Base-by-base conservation (phyloP, 2,329 filamentous ascomycete species). In the Cryphonectria parasitica region DNA sequence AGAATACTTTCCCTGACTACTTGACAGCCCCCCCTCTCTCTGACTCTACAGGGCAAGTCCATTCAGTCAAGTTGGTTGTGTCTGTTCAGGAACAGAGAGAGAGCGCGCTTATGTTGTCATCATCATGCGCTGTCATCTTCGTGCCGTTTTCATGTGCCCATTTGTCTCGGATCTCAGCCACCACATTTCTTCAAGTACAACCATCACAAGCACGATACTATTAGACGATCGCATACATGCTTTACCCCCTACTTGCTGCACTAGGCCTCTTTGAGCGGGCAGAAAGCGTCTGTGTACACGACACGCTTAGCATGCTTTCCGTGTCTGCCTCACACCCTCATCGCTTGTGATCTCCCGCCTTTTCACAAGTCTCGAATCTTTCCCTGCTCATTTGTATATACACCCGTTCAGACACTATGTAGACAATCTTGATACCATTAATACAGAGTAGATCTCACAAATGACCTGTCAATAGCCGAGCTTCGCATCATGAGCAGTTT, bases 81-180 rank as follows among this genome's bases (percentile, higher is more conserved):
- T 3, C 52, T 28, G 25, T 58, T 58, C 54, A 58, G 25, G 13
- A 34, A 31, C 54, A 34, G 28, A 58, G 54, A 19, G 54, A 19
- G 13, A 22, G 25, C 13, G 15, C 1, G 52, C 54, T 10, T 64
- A 41, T 64, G 61, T 34, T 64, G 41, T 39, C 61, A 64, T 58
- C 28, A 58, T 19, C 25, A 19, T 34, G 28, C 25, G 15, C 54
- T 58, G 54, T 58, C 54, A 19, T 31, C 6, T 34, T 34, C 11
- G 45, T 49, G 54, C 54, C 28, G 54, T 58, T 58, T 58, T 58
- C 54, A 58, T 58, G 25, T 31, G 15, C 13, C 25, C 17, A 15
- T 58, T 58, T 58, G 54, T 58, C 54, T 58, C 54, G 54, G 54
- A 58, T 31, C 28, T 31, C 54, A 31, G 28, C 54, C 54, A 58